Evolutionary conservation across 345 rosid species (phyloP), one percentile per base, ranked within the genome.

Genomic region (Eucalyptus microcorys): DNA sequence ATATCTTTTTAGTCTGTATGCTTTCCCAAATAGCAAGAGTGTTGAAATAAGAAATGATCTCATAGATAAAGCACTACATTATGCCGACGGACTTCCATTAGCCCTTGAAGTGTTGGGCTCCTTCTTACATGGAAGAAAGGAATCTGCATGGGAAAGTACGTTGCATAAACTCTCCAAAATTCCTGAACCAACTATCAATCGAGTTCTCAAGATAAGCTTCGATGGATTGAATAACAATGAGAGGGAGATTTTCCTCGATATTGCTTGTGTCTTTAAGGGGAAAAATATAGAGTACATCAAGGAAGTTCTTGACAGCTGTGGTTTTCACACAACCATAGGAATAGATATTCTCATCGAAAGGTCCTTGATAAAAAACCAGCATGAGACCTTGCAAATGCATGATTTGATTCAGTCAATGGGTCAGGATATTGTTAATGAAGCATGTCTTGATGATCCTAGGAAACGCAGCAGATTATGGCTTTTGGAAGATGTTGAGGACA

Each of bases 1-100:
- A 6, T 1, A 30, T 1, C 71, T 30, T 6, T 64, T 64, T 30
- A 0, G 4, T 49, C 1, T 0, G 2, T 0, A 30, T 30, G 71
- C 71, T 1, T 64, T 64, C 1, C 2, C 17, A 64, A 66, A 59
- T 3, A 27, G 32, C 32, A 5, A 66, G 6, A 7, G 2, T 2
- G 22, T n/a, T 4, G 79, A 15, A 32, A 66, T 66, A 32, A 32
- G 11, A 16, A 4, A 42, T 11, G 11, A 32, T 32, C 42, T 66
- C 22, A 15, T 66, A 4, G 1, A 66, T 15, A 4, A 1, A 32
- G 79, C 12, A 7, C 0, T 66, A 22, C 22, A 15, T 7, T 66
- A 66, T 15, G 79, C 79, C 0, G 1, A 1, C 3, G 6, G 40
- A 0, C 5, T 66, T 32, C 79, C 79, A 0, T 66, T 66, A 66